Evolutionary conservation across 176 grass and related monocot species (phyloP).

Genomic region (Microstegium vimineum): DNA sequence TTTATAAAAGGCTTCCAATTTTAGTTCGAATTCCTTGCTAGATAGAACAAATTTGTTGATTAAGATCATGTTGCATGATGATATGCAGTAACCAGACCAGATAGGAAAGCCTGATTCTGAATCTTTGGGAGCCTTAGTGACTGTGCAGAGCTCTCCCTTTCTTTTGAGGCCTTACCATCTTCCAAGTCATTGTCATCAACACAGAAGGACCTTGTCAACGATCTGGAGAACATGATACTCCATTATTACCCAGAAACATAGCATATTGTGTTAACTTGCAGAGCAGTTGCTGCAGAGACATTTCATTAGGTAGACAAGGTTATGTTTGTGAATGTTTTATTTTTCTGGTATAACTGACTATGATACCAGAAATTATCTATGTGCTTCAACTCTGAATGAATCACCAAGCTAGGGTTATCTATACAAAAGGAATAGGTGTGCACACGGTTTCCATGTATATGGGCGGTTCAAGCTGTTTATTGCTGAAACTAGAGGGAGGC

Average conservation of each 20-base stretch:
- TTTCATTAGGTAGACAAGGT: slow-evolving; percentile 5
- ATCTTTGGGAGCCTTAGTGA: slow-evolving; percentile 46
- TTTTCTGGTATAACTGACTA: not conserved
- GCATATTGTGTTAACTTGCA: slow-evolving; percentile 16
- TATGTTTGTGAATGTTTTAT: not conserved
- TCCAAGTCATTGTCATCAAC: slow-evolving; percentile 69
- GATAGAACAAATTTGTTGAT: slow-evolving; percentile 90
- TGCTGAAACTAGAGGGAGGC: not conserved
- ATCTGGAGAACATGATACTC: slow-evolving; percentile 41
- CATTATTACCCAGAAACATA: slow-evolving; percentile 13
- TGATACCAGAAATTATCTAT: not conserved
- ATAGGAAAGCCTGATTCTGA: slow-evolving; percentile 76
- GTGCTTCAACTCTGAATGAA: no score
- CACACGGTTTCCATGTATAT: not conserved
- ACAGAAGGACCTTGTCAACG: slow-evolving; percentile 38
- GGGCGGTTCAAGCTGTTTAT: not conserved
- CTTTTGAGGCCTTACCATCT: slow-evolving; percentile 73
- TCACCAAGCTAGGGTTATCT: not conserved
- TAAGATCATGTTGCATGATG: slow-evolving; percentile 96
- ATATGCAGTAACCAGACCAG: slow-evolving; percentile 86
- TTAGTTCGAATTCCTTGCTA: not conserved
- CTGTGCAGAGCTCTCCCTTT: slow-evolving; percentile 44
- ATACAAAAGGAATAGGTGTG: not conserved
- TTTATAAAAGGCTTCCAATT: not conserved
- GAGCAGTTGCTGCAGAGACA: not conserved